Evolutionary conservation across 371 early-diverging fungal species (phyloP).

Genomic region (Actinomortierella wolfii): DNA sequence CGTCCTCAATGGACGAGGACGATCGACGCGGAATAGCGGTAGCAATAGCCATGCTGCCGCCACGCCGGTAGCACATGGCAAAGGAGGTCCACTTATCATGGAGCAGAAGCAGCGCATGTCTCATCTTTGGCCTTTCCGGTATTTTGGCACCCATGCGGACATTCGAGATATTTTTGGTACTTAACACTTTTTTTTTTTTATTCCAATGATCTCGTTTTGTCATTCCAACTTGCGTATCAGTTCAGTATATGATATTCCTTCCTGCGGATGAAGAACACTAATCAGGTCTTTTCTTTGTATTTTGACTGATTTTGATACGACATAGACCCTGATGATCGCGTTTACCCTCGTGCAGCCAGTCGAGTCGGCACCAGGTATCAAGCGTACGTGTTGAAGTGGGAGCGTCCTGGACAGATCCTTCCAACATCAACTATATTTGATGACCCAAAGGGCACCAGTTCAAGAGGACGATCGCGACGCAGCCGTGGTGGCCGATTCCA

Average conservation of each 20-base stretch:
- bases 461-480: slow-evolving; percentile 22
- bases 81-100: slow-evolving; percentile 2
- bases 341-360: slow-evolving; percentile 81
- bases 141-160: slow-evolving; percentile 82
- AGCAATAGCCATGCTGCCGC: not conserved
- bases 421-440: slow-evolving; percentile 34
- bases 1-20: too few relatives aligned
- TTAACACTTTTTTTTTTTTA: too few relatives aligned
- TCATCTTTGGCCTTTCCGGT: slow-evolving; percentile 85
- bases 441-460: slow-evolving; percentile 16
- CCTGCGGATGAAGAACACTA: too few relatives aligned
- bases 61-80: slow-evolving; percentile 1
- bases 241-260: not conserved
- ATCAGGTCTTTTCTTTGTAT: not conserved
- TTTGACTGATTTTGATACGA: not conserved
- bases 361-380: slow-evolving; percentile 82
- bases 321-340: slow-evolving; percentile 71
- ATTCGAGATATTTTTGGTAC: slow-evolving; percentile 71
- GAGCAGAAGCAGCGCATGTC: slow-evolving; percentile 47
- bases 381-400: slow-evolving; percentile 70
- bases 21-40: not conserved
- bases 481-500: slow-evolving; percentile 30
- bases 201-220: not conserved
- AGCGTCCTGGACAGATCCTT: slow-evolving; percentile 44
- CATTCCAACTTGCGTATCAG: not conserved